Evolutionary conservation across 176 grass and related monocot species (phyloP).

Genomic region (Lolium rigidum): DNA sequence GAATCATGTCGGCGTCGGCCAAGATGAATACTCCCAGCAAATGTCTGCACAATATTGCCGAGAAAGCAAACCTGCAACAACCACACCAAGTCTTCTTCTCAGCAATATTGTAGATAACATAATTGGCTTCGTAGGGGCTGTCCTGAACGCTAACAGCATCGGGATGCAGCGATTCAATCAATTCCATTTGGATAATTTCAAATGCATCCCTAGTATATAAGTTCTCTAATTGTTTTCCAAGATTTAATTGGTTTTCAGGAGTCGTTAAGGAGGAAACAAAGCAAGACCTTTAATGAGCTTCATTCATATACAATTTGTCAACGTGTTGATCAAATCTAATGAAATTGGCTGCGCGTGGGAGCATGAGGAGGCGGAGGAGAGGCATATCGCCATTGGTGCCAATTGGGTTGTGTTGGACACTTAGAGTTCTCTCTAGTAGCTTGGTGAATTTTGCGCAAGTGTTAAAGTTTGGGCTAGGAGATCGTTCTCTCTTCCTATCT

Average conservation of each 20-base stretch:
- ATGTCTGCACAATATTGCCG: conserved; percentile 85
- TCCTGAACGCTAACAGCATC: conserved; percentile 80
- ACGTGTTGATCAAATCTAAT: no score
- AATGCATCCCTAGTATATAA: no score
- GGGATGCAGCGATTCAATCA: conserved; percentile 31
- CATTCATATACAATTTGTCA: no score
- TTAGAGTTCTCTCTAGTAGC: not conserved
- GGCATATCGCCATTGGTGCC: conserved; percentile 42
- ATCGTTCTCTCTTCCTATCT: not conserved
- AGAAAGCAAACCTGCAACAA: conserved; percentile 73
- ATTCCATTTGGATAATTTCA: no score
- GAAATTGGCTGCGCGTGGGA: not conserved
- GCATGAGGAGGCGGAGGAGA: conserved; percentile 46
- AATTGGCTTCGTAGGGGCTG: conserved; percentile 63
- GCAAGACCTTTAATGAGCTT: no score
- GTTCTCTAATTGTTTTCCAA: no score
- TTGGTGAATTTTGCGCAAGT: not conserved
- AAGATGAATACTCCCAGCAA: conserved; percentile 68
- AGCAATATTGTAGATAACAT: conserved; percentile 58
- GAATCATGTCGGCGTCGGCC: conserved; percentile 46
- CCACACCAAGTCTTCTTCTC: conserved; percentile 89
- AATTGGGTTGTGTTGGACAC: not conserved
- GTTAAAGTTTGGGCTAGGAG: conserved; percentile 32
- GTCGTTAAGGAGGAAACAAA: no score
- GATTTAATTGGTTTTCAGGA: no score